These are phyloP conservation scores for Colletotrichum scovillei DNA, from an alignment of 2,329 filamentous ascomycete species.

Conservation along the genomic window DNA sequence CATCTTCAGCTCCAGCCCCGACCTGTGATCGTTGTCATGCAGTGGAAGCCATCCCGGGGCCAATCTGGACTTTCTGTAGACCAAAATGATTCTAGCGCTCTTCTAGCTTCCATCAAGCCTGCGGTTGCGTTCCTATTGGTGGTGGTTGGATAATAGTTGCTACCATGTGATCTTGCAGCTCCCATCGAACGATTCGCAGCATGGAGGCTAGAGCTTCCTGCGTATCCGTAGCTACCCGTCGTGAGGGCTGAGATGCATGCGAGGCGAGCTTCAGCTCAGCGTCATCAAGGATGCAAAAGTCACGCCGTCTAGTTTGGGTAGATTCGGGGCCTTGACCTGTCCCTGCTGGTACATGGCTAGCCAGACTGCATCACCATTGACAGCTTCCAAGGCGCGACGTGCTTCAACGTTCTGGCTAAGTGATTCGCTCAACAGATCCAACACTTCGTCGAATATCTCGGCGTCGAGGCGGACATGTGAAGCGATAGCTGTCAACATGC, in stretches of 20 bases:
- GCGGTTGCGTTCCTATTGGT: background rate
- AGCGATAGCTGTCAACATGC: constrained; percentile 70
- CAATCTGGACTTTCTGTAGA: background rate
- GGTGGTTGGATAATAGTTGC: background rate
- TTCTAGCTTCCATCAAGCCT: constrained; percentile 6
- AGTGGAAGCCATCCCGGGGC: background rate
- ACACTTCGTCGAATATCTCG: constrained; percentile 76
- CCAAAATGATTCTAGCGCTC: constrained; percentile 18
- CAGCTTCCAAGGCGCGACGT: constrained; percentile 66
- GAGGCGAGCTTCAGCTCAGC: constrained; percentile 4
- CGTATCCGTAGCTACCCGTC: background rate
- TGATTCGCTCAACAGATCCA: constrained; percentile 70
- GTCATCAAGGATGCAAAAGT: constrained; percentile 45
- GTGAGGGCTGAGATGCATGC: background rate
- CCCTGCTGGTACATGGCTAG: constrained; percentile 65
- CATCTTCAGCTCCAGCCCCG: background rate
- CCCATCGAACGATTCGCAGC: background rate
- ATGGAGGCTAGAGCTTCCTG: background rate
- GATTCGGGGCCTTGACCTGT: constrained; percentile 47
- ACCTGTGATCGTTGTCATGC: background rate
- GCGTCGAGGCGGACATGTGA: constrained; percentile 73
- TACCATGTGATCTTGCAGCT: background rate
- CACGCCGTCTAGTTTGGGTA: constrained; percentile 56
- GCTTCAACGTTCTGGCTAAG: constrained; percentile 60
- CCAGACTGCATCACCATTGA: constrained; percentile 85